These are phyloP conservation scores for Leptographium galeiforme DNA, from an alignment of 2,329 filamentous ascomycete genomes.

Conservation along the genomic window DNA sequence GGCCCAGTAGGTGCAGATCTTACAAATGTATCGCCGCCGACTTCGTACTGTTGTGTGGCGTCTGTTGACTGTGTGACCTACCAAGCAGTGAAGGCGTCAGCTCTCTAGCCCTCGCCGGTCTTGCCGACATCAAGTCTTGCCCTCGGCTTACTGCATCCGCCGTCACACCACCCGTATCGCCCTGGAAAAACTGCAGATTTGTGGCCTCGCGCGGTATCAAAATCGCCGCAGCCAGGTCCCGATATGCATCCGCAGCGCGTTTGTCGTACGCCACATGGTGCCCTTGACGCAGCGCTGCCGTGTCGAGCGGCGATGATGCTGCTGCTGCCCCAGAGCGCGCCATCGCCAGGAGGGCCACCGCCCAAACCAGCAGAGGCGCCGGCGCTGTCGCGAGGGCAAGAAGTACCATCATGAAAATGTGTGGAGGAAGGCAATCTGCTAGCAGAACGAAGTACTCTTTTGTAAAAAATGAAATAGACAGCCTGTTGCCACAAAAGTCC, in stretches of 20 bases:
- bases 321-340: constrained; percentile 1
- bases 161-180: constrained; percentile 23
- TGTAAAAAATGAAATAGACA: no score
- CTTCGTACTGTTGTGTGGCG: constrained; percentile 25
- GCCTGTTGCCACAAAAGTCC: no score
- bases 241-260: not conserved
- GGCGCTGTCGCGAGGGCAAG: not conserved
- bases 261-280: not conserved
- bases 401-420: not conserved
- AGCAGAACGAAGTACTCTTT: not conserved
- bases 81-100: not conserved
- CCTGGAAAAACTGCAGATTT: constrained; percentile 29
- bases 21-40: constrained; percentile 31
- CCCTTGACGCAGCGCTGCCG: not conserved
- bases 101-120: no score
- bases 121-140: not conserved
- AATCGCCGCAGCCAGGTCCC: not conserved
- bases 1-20: constrained; percentile 4
- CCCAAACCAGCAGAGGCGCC: constrained; percentile 1
- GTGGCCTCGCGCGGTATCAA: constrained; percentile 6
- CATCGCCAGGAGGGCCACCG: not conserved
- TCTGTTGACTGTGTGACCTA: constrained; percentile 28
- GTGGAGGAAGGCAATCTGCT: not conserved
- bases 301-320: not conserved
- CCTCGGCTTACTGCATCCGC: constrained; percentile 19